These are phyloP conservation scores for Ophiostoma pallidulum DNA, from an alignment of 2,329 filamentous ascomycete species.

Conservation along the genomic window DNA sequence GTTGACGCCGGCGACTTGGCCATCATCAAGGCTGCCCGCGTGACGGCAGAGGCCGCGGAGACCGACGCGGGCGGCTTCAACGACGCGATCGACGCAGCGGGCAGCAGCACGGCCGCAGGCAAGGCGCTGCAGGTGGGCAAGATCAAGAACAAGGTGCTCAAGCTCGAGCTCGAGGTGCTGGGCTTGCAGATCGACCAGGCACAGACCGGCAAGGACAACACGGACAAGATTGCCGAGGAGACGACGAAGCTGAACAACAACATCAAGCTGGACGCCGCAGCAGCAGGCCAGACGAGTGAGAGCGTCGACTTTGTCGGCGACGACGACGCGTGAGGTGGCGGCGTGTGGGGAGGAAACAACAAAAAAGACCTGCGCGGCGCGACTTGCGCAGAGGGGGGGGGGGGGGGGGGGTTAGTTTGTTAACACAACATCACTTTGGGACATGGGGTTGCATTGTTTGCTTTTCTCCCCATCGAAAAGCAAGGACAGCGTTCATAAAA, in stretches of 20 bases:
- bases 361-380: too few species aligned
- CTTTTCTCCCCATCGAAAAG: background rate
- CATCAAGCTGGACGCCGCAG: conserved; percentile 30
- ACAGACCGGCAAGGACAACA: conserved; percentile 33
- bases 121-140: conserved; percentile 43
- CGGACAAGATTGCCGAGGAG: conserved; percentile 36
- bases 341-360: too few species aligned
- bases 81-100: conserved; percentile 39
- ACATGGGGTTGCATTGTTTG: too few species aligned
- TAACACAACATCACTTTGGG: too few species aligned
- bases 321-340: conserved; percentile 9
- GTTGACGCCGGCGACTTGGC: conserved; percentile 39
- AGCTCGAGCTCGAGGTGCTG: conserved; percentile 44
- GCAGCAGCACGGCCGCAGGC: conserved; percentile 28
- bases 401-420: too few species aligned
- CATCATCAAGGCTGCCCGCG: conserved; percentile 40
- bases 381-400: too few species aligned
- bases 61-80: conserved; percentile 41
- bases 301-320: conserved; percentile 27
- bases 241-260: conserved; percentile 45
- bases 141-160: conserved; percentile 53
- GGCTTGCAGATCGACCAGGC: conserved; percentile 42
- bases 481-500: background rate
- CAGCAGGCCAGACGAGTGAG: conserved; percentile 27
- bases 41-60: conserved; percentile 46